A percentile compares a stretch with the other conserved stretches of the same genome.
Evolutionary conservation across 139 green algal species (phyloP).

Genomic region (Coelastrella sp.): DNA sequence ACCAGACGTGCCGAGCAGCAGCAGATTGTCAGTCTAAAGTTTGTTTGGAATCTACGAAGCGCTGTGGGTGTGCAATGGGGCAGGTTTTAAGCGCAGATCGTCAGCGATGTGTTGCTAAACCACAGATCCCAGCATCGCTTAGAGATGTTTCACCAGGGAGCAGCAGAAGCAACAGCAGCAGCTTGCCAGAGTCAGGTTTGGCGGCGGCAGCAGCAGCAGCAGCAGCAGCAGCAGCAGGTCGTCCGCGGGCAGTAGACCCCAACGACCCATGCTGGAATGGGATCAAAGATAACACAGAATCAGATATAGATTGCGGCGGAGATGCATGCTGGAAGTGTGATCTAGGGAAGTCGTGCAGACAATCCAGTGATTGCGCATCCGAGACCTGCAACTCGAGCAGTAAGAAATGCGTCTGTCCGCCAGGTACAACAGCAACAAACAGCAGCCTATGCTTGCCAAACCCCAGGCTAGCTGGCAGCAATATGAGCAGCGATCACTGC

Average conservation of each 20-base stretch:
- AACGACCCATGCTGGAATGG: background rate
- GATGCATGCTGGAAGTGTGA: background rate
- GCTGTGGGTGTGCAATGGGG: background rate
- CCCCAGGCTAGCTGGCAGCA: background rate
- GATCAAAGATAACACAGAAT: background rate
- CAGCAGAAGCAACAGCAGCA: background rate
- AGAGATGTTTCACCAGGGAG: background rate
- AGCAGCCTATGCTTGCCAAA: background rate
- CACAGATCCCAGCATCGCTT: background rate
- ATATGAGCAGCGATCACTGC: background rate
- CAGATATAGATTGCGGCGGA: background rate
- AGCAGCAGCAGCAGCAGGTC: slow-evolving; percentile 8
- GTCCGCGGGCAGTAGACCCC: background rate
- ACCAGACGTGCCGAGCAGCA: background rate
- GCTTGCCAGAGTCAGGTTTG: background rate
- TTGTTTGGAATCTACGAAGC: background rate
- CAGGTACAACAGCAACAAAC: background rate
- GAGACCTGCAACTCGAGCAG: background rate
- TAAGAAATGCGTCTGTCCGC: background rate
- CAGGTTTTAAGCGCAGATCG: background rate
- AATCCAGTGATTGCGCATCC: background rate
- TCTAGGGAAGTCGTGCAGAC: background rate
- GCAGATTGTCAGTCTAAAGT: background rate
- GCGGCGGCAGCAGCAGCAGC: background rate
- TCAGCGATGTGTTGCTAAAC: background rate